These are phyloP conservation scores for Passiflora organensis DNA, from an alignment of 345 rosid species.

Conservation along the genomic window DNA sequence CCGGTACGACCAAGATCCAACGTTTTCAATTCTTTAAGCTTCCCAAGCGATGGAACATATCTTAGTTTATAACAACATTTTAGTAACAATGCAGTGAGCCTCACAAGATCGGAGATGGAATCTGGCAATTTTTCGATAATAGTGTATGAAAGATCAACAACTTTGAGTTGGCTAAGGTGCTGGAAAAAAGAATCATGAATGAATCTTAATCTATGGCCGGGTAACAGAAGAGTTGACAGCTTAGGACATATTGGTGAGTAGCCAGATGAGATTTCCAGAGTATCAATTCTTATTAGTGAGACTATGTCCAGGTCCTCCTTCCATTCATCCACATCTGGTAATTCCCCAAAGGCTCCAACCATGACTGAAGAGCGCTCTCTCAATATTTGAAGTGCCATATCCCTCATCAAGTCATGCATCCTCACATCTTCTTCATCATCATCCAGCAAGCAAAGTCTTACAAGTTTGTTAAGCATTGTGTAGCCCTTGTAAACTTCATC, in stretches of 20 bases:
- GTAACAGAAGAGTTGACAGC: background rate
- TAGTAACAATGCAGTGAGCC: constrained; percentile 13
- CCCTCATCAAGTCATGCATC: constrained; percentile 23
- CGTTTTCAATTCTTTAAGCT: constrained; percentile 4
- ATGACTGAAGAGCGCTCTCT: background rate
- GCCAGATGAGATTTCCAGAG: too few relatives aligned
- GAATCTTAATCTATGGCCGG: background rate
- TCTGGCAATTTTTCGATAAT: background rate
- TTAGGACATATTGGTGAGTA: too few relatives aligned
- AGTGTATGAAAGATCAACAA: background rate
- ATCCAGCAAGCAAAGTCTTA: constrained; percentile 15
- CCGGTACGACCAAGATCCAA: background rate
- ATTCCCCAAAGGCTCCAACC: background rate
- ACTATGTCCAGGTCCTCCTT: constrained; percentile 1
- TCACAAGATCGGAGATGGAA: constrained; percentile 8
- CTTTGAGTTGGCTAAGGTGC: background rate
- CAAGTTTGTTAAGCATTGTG: constrained; percentile 1
- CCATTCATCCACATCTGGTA: constrained; percentile 11
- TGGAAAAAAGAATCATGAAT: background rate
- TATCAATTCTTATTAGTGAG: too few relatives aligned
- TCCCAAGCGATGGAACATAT: constrained; percentile 12
- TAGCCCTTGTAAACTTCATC: constrained; percentile 1
- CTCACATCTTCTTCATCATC: background rate
- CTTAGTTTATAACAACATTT: background rate
- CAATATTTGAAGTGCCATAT: constrained; percentile 9